Evolutionary conservation across 352 stramenopile species (phyloP).

Genomic region (Pythium dissotocum): DNA sequence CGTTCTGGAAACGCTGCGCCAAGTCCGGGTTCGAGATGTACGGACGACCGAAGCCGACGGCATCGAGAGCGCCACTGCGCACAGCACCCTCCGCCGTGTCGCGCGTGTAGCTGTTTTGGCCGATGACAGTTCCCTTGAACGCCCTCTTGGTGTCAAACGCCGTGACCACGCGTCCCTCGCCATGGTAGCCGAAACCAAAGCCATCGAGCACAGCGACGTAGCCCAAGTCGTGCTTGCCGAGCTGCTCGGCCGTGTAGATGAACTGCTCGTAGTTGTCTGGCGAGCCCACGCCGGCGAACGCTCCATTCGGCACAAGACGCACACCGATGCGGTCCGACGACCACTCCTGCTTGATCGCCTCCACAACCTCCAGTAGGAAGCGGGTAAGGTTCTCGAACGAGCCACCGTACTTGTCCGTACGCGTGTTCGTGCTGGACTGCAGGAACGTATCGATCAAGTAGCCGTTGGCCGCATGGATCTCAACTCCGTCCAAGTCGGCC

Average conservation of each 20-base stretch:
- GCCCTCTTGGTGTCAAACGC: slow-evolving; percentile 29
- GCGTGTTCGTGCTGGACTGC: slow-evolving; percentile 50
- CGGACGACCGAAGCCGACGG: slow-evolving; percentile 33
- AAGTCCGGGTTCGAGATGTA: slow-evolving; percentile 50
- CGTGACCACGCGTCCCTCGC: slow-evolving; percentile 29
- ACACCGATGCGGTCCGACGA: slow-evolving; percentile 18
- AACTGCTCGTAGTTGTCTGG: slow-evolving; percentile 46
- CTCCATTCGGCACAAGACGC: slow-evolving; percentile 30
- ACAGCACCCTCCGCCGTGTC: slow-evolving; percentile 28
- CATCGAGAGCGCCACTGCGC: slow-evolving; percentile 23
- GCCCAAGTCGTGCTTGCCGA: slow-evolving; percentile 38
- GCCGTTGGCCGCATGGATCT: slow-evolving; percentile 83
- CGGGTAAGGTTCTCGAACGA: no score
- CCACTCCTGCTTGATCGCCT: no score
- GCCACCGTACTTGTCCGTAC: no score
- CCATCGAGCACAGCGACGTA: slow-evolving; percentile 57
- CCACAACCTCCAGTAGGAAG: no score
- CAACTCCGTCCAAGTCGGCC: slow-evolving; percentile 33
- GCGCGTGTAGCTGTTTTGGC: slow-evolving; percentile 38
- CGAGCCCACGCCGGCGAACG: slow-evolving; percentile 38
- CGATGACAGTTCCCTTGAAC: slow-evolving; percentile 41
- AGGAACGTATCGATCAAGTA: slow-evolving; percentile 89
- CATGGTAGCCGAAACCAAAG: slow-evolving; percentile 47
- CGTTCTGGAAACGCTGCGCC: slow-evolving; percentile 28
- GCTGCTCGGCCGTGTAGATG: slow-evolving; percentile 30